Percentiles rank a stretch among this genome's conserved stretches.
Evolutionary conservation across 495 filamentous ascomycete genomes (phyloP).

Genomic region (Lophiotrema nucula): DNA sequence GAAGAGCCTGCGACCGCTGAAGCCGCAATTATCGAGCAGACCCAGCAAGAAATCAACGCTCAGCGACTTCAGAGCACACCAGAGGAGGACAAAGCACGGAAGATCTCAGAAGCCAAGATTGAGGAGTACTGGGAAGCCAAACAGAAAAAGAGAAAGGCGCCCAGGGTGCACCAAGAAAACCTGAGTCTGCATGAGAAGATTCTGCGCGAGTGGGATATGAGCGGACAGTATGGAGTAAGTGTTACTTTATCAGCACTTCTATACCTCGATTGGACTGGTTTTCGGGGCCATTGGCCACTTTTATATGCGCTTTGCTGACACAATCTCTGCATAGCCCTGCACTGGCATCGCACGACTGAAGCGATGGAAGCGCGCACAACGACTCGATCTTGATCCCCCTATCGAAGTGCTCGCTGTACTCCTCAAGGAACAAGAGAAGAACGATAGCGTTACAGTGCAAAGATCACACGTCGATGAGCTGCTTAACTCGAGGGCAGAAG

Average conservation of each 20-base stretch:
- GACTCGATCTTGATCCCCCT: constrained; percentile 76
- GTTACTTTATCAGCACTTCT: no score
- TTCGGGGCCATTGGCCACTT: no score
- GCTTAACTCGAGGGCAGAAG: constrained; percentile 48
- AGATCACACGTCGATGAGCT: constrained; percentile 79
- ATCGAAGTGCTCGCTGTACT: constrained; percentile 89
- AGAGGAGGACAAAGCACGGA: constrained; percentile 57
- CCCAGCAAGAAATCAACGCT: constrained; percentile 34
- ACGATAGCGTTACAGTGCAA: constrained; percentile 52
- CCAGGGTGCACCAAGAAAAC: constrained; percentile 69
- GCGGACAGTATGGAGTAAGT: constrained; percentile 81
- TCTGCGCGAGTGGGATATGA: constrained; percentile 83
- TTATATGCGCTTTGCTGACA: constrained; percentile 5
- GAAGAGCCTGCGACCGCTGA: constrained; percentile 50
- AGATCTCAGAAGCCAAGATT: constrained; percentile 63
- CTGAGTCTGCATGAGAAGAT: constrained; percentile 78
- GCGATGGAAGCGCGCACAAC: constrained; percentile 84
- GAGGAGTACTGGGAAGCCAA: constrained; percentile 69
- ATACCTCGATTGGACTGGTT: no score
- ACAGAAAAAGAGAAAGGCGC: constrained; percentile 58
- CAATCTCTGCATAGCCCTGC: constrained; percentile 61
- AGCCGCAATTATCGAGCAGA: constrained; percentile 43
- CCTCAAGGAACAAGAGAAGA: constrained; percentile 61
- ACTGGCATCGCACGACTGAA: constrained; percentile 78
- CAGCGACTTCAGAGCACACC: constrained; percentile 44